Conservation (phyloP, 2,329 filamentous ascomycete genomes). For the Emergomyces orientalis region DNA sequence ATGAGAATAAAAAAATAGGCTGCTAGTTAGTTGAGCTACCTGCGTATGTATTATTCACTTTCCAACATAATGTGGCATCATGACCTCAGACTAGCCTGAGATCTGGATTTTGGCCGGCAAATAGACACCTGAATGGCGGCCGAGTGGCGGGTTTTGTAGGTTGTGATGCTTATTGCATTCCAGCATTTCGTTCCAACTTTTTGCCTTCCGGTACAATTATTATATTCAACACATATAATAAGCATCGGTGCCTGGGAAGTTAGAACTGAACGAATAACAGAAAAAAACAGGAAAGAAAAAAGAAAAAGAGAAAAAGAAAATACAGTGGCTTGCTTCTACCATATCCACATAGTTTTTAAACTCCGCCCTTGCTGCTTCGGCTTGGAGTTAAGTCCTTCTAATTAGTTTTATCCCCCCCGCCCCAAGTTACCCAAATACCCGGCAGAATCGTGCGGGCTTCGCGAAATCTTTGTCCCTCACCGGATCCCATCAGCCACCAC, state of each 20-base stretch:
- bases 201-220: background rate
- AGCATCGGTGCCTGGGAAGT: too few species aligned
- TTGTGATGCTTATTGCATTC: too few species aligned
- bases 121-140: background rate
- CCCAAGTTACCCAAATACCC: too few species aligned
- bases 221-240: too few species aligned
- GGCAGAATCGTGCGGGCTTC: background rate
- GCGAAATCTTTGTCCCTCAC: constrained; percentile 1
- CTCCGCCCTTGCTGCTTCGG: background rate
- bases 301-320: background rate
- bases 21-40: too few species aligned
- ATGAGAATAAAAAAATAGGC: too few species aligned
- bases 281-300: background rate
- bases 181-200: too few species aligned
- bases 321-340: background rate
- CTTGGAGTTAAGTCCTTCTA: background rate
- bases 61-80: background rate
- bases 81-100: background rate
- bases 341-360: background rate
- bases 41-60: background rate
- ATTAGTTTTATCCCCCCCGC: too few species aligned
- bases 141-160: background rate
- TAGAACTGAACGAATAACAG: background rate
- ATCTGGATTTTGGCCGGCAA: background rate
- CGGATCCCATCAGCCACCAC: background rate